Conservation (phyloP, 306 rosid species). For the Vachellia pachyceras region DNA sequence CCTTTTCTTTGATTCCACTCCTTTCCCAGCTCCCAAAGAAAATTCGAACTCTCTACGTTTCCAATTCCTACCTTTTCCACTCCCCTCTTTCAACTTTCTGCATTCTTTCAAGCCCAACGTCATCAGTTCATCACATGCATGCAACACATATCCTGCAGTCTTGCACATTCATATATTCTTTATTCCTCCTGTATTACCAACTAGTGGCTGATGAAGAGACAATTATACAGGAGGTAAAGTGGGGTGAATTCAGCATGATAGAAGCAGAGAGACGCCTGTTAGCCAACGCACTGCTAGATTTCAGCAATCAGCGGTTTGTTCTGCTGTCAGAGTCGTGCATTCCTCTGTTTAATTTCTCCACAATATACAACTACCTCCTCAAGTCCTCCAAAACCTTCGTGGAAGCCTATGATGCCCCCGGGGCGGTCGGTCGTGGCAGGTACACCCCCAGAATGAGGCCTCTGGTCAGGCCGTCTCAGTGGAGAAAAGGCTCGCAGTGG, state of each 20-base stretch:
- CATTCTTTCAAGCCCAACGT: constrained; percentile 47
- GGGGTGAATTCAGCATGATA: constrained; percentile 73
- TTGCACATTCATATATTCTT: neutral
- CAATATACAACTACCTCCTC: constrained; percentile 50
- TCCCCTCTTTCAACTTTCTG: constrained; percentile 19
- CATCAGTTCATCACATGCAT: constrained; percentile 4
- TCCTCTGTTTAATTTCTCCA: constrained; percentile 66
- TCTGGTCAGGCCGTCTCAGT: constrained; percentile 39
- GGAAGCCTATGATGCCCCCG: constrained; percentile 56
- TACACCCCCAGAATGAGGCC: constrained; percentile 61
- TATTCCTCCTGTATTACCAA: neutral
- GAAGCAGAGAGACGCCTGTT: constrained; percentile 66
- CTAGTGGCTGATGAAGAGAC: neutral
- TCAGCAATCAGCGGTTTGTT: constrained; percentile 62
- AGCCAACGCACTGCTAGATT: constrained; percentile 66
- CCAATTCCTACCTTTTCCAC: constrained; percentile 3
- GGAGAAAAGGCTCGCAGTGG: constrained; percentile 82
- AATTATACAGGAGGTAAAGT: constrained; percentile 52
- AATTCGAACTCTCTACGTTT: constrained; percentile 33
- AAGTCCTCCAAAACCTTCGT: constrained; percentile 49
- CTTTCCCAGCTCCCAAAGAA: constrained; percentile 25
- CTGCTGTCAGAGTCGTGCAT: constrained; percentile 80
- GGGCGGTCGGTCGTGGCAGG: constrained; percentile 64
- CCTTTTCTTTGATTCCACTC: constrained; percentile 61
- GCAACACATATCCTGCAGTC: neutral